Conservation (phyloP, 2,329 filamentous ascomycete species). For the Botrytis elliptica region DNA sequence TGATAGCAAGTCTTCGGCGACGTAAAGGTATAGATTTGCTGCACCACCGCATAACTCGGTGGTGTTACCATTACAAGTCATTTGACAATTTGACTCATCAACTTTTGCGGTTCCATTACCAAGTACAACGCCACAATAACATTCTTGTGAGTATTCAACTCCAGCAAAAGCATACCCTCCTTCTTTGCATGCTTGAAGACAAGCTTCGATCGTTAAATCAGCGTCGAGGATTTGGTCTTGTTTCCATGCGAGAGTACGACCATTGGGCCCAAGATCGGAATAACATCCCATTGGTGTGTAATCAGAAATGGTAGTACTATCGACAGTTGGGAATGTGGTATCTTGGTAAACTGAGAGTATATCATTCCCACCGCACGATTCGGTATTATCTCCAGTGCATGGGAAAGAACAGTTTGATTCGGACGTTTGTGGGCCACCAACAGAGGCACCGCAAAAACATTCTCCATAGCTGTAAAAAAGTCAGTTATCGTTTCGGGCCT, state of each 20-base stretch:
- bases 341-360: constrained; percentile 40
- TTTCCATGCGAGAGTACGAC: constrained; percentile 37
- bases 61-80: constrained; percentile 38
- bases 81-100: constrained; percentile 29
- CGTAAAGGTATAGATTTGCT: constrained; percentile 41
- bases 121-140: constrained; percentile 44
- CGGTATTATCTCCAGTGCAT: constrained; percentile 32
- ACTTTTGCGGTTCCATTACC: constrained; percentile 34
- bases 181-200: constrained; percentile 42
- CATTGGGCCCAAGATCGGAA: constrained; percentile 39
- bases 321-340: constrained; percentile 37
- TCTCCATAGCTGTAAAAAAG: constrained; percentile 29
- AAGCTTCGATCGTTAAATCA: constrained; percentile 40
- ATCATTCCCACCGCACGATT: constrained; percentile 34
- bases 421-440: constrained; percentile 35
- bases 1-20: constrained; percentile 50
- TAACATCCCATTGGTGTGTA: constrained; percentile 43
- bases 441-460: constrained; percentile 40
- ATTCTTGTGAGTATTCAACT: constrained; percentile 42
- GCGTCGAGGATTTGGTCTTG: constrained; percentile 37
- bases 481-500: background rate
- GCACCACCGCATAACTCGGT: constrained; percentile 41
- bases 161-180: constrained; percentile 43
- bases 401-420: constrained; percentile 33
- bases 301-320: constrained; percentile 35